phyloP scores from a whole-genome alignment of 1,284 basidiomycete genomes.

The Trichosporon coremiiforme region DNA sequence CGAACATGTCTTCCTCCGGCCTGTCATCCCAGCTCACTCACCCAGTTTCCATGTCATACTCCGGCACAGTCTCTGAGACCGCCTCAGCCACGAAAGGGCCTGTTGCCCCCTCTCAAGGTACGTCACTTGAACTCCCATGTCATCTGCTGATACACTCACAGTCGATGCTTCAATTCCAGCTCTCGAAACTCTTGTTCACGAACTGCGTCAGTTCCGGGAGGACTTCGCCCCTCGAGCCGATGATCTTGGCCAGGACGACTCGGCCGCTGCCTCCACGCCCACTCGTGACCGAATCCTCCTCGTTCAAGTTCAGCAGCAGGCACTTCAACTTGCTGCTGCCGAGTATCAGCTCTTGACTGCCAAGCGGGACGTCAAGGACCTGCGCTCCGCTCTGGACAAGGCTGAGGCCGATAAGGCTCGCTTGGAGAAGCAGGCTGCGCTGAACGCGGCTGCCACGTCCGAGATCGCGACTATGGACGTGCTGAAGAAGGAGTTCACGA shows the following conservation, averaged over 20 bases:
- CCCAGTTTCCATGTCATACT: background rate
- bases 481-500: constrained; percentile 3
- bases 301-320: background rate
- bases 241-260: background rate
- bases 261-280: background rate
- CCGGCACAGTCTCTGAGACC: background rate
- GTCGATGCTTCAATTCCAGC: background rate
- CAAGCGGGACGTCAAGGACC: background rate
- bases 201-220: background rate
- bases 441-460: background rate
- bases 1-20: constrained; percentile 7
- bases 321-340: background rate
- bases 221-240: background rate
- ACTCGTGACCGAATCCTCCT: background rate
- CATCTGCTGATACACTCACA: background rate
- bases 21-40: background rate
- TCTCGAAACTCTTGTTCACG: background rate
- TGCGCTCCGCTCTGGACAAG: background rate
- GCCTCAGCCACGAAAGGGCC: background rate
- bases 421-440: background rate
- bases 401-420: background rate
- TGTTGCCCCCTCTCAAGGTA: background rate
- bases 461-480: background rate
- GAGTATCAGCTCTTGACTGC: background rate
- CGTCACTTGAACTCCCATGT: background rate